Conservation (phyloP, 257 asterid species). For the Oldenlandia corymbosa region DNA sequence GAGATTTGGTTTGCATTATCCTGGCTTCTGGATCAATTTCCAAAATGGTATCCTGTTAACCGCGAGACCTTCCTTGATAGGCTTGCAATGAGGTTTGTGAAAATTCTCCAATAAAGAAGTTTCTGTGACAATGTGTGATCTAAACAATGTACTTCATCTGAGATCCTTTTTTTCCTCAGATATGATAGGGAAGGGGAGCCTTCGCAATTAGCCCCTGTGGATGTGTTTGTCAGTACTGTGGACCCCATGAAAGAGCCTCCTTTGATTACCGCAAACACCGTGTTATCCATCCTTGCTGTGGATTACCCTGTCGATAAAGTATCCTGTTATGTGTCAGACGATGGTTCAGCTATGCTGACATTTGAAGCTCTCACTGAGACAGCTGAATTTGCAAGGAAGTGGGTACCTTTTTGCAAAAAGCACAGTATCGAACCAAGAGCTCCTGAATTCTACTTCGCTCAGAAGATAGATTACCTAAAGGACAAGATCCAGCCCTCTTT, state of each 20-base stretch:
- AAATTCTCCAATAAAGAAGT: not conserved
- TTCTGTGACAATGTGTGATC: slow-evolving; percentile 9
- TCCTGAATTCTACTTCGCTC: slow-evolving; percentile 86
- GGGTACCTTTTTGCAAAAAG: slow-evolving; percentile 95
- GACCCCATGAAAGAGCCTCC: slow-evolving; percentile 93
- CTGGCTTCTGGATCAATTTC: slow-evolving; percentile 71
- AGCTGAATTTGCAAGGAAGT: slow-evolving; percentile 74
- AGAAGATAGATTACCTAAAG: slow-evolving; percentile 71
- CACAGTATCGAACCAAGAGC: slow-evolving; percentile 79
- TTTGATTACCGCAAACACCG: slow-evolving; percentile 84
- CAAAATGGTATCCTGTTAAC: slow-evolving; percentile 65
- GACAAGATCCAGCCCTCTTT: slow-evolving; percentile 71
- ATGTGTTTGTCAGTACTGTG: slow-evolving; percentile 79
- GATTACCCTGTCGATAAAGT: slow-evolving; percentile 85
- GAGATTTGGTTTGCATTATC: slow-evolving; percentile 75
- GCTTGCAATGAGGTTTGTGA: slow-evolving; percentile 54
- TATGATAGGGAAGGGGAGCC: slow-evolving; percentile 72
- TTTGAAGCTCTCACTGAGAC: slow-evolving; percentile 93
- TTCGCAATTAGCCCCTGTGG: slow-evolving; percentile 57
- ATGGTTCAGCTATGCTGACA: slow-evolving; percentile 91
- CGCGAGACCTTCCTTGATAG: slow-evolving; percentile 63
- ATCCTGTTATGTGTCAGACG: slow-evolving; percentile 88
- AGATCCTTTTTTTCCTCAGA: slow-evolving; percentile 30
- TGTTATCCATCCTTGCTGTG: slow-evolving; percentile 79
- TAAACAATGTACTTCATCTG: slow-evolving; percentile 9